Evolutionary conservation across 2,329 filamentous ascomycete genomes (phyloP), one percentile per base, ranked within the genome.

Genomic region (Diplodia sapinea): DNA sequence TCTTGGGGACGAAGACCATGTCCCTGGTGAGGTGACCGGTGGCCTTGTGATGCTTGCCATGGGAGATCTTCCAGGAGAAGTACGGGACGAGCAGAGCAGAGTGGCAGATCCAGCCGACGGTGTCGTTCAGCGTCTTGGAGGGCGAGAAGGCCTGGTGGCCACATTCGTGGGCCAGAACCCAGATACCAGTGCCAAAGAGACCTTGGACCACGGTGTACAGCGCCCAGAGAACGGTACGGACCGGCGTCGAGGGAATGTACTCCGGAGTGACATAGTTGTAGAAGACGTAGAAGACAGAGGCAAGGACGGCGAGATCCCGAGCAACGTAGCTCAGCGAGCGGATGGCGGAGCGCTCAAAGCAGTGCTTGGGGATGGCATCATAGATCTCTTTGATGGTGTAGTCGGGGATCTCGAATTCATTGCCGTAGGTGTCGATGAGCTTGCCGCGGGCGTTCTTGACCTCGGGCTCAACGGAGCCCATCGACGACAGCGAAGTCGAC

Each of bases 41-140:
- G 71, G 94, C 93, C 87, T 98, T 98, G 91, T 99, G 95, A 85
- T 99, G 95, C 88, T 97, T 97, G 84, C 93, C 91, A 84, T 99
- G 95, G 72, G 93, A 97, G 82, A 98, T 94, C 84, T 99, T 96
- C 95, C 95, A 99, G 78, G 93, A 96, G 85, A 97, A 99, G 85
- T 98, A 99, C 26, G 95, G 95, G 59, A 99, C 94, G 67, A 97
- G 85, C 49, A 97, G 88, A 54, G 88, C 81, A 47, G 94, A 97
- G 84, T 98, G 94, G 74, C 92, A 88, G 78, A 97, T 80, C 92
- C 92, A 97, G 75, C 94, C 94, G 68, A 95, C 93, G 31, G 91
- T 88, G 81, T 98, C 93, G 84, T 98, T 98, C 78, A 97, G 82
- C 12, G 88, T 83, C 84, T 92, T 94, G 75, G 92, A 97, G n/a